These are phyloP conservation scores for Citrullus mucosospermus DNA, from an alignment of 306 rosid species.

Conservation along the genomic window DNA sequence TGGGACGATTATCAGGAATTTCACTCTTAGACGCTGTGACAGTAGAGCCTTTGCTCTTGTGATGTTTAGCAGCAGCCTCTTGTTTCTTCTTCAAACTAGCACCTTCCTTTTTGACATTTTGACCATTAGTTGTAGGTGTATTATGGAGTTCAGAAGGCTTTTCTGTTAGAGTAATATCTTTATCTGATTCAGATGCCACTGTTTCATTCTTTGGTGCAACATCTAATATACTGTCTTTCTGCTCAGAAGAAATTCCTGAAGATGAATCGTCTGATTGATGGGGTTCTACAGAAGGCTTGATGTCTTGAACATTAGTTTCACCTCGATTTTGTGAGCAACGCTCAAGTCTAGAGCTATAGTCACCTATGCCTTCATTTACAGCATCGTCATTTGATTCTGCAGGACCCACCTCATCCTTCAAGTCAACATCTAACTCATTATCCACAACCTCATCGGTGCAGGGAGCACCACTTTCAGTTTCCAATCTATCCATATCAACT, in stretches of 20 bases:
- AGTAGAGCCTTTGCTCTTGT: slow-evolving; percentile 25
- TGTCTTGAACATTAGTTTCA: slow-evolving; percentile 34
- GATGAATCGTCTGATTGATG: slow-evolving; percentile 34
- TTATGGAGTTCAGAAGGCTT: slow-evolving; percentile 27
- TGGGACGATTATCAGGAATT: slow-evolving; percentile 18
- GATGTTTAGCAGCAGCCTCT: slow-evolving; percentile 33
- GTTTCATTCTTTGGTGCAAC: slow-evolving; percentile 23
- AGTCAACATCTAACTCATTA: slow-evolving; percentile 24
- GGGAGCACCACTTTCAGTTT: slow-evolving; percentile 46
- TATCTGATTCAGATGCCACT: slow-evolving; percentile 21
- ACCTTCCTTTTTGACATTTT: slow-evolving; percentile 36
- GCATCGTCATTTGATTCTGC: slow-evolving; percentile 24
- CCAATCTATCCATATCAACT: slow-evolving; percentile 50
- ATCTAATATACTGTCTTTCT: slow-evolving; percentile 22
- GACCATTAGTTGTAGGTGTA: slow-evolving; percentile 30
- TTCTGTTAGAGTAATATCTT: slow-evolving; percentile 23
- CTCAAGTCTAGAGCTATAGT: slow-evolving; percentile 41
- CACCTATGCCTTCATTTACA: slow-evolving; percentile 18
- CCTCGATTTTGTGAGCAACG: slow-evolving; percentile 38
- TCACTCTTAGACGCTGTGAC: slow-evolving; percentile 27
- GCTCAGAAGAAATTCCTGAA: slow-evolving; percentile 32
- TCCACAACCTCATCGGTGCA: slow-evolving; percentile 39
- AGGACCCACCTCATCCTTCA: slow-evolving; percentile 35
- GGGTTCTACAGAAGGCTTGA: slow-evolving; percentile 24
- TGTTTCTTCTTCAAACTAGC: slow-evolving; percentile 33